phyloP scores from a whole-genome alignment of 352 stramenopile genomes.

The Phytophthora uliginosa region DNA sequence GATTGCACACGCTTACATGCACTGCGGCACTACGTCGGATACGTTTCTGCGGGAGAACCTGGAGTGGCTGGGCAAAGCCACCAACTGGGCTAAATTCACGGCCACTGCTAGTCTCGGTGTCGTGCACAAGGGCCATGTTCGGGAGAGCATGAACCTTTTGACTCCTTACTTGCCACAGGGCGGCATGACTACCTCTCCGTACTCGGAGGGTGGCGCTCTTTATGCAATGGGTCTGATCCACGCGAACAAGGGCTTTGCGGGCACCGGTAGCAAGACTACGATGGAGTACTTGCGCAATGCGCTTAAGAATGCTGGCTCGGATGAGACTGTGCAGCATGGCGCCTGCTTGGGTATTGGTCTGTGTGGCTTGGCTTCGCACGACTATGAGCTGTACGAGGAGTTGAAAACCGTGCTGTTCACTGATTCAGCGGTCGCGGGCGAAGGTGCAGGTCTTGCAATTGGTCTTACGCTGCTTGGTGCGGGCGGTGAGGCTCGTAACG shows the following conservation, averaged over 20 bases:
- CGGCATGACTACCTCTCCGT: constrained; percentile 92
- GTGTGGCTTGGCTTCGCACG: constrained; percentile 95
- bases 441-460: constrained; percentile 98
- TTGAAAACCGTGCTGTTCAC: constrained; percentile 98
- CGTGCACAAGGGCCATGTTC: constrained; percentile 98
- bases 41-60: constrained; percentile 98
- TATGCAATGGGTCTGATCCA: constrained; percentile 99
- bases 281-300: constrained; percentile 91
- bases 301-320: constrained; percentile 88
- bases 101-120: constrained; percentile 98
- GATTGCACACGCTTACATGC: constrained; percentile 98
- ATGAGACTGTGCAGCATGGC: constrained; percentile 99
- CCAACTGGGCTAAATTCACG: constrained; percentile 99
- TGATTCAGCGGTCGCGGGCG: constrained; percentile 98
- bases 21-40: constrained; percentile 98
- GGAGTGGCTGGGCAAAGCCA: constrained; percentile 99
- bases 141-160: constrained; percentile 98
- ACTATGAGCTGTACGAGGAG: constrained; percentile 97
- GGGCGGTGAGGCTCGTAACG: constrained; percentile 87
- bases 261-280: constrained; percentile 83
- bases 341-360: constrained; percentile 98
- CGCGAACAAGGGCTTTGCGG: constrained; percentile 95
- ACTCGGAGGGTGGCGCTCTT: constrained; percentile 98
- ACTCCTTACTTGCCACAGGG: constrained; percentile 97
- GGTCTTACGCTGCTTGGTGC: constrained; percentile 97